A percentile compares a stretch with the other conserved stretches of the same genome.
These are phyloP conservation scores for Sergeia podlipaevii DNA, from an alignment of 208 protist species.

Conservation along the genomic window DNA sequence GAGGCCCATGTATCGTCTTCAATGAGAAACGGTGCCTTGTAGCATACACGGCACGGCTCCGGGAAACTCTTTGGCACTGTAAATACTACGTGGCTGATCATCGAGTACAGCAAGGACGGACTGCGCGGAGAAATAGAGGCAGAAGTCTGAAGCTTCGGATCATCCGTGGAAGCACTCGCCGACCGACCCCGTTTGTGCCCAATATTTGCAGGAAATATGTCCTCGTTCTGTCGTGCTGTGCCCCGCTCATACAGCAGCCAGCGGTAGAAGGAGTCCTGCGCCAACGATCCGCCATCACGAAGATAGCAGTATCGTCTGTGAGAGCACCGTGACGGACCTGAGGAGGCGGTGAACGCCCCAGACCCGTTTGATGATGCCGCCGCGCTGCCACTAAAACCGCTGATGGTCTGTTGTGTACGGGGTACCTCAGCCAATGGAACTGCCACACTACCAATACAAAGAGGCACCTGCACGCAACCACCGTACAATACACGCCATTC, in stretches of 20 bases:
- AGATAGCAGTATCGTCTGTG: slow-evolving; percentile 78
- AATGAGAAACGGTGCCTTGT: slow-evolving; percentile 65
- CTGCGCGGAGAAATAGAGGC: slow-evolving; percentile 5
- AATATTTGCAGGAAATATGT: too few species aligned
- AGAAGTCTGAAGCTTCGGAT: too few species aligned
- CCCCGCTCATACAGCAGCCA: slow-evolving; percentile 34
- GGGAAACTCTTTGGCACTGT: slow-evolving; percentile 70
- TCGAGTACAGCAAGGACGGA: slow-evolving; percentile 65
- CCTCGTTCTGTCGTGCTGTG: too few species aligned
- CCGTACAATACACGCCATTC: slow-evolving; percentile 44
- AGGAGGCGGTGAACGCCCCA: slow-evolving; percentile 11
- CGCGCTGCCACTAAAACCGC: neutral
- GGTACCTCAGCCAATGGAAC: slow-evolving; percentile 18
- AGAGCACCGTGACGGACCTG: slow-evolving; percentile 37
- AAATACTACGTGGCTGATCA: slow-evolving; percentile 70
- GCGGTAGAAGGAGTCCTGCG: slow-evolving; percentile 65
- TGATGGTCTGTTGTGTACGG: neutral
- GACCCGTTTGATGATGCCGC: neutral
- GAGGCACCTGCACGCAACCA: slow-evolving; percentile 53
- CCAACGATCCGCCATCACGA: slow-evolving; percentile 49
- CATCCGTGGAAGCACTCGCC: too few species aligned
- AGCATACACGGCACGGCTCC: slow-evolving; percentile 46
- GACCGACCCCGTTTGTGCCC: too few species aligned
- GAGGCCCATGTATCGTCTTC: slow-evolving; percentile 84
- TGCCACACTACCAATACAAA: slow-evolving; percentile 43